Evolutionary conservation across 768 basidiomycete species (phyloP).

Genomic region (Termitomyces sp.): DNA sequence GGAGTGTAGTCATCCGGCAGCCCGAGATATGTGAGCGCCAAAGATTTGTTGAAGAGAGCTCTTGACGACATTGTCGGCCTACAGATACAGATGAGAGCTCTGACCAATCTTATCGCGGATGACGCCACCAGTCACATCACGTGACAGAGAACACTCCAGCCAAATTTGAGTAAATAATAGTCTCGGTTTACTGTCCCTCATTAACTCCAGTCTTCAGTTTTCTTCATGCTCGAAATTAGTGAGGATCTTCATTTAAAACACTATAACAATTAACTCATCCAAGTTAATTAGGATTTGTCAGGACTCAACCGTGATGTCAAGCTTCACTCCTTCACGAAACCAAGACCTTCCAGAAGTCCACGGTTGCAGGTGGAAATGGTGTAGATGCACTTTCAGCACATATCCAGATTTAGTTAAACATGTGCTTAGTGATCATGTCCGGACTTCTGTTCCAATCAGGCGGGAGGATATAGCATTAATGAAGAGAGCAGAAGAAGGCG

Average conservation of each 20-base stretch:
- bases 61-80: constrained; percentile 13
- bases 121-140: constrained; percentile 15
- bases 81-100: background rate
- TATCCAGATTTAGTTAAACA: constrained; percentile 41
- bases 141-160: background rate
- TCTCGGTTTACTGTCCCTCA: background rate
- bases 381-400: constrained; percentile 37
- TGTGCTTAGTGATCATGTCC: constrained; percentile 46
- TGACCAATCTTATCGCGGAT: background rate
- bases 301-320: background rate
- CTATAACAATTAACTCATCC: background rate
- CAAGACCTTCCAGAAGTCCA: constrained; percentile 18
- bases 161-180: constrained; percentile 8
- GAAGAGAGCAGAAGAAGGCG: constrained; percentile 41
- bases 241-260: background rate
- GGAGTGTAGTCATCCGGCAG: constrained; percentile 59
- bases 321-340: background rate
- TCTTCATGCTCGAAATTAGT: background rate
- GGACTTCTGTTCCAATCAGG: constrained; percentile 37
- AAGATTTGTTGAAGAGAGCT: constrained; percentile 30
- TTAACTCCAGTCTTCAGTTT: background rate
- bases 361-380: constrained; percentile 55
- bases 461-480: constrained; percentile 42
- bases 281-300: background rate
- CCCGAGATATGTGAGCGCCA: constrained; percentile 46